phyloP scores from a whole-genome alignment of 2,329 filamentous ascomycete genomes.

The Tolypocladium sp. region DNA sequence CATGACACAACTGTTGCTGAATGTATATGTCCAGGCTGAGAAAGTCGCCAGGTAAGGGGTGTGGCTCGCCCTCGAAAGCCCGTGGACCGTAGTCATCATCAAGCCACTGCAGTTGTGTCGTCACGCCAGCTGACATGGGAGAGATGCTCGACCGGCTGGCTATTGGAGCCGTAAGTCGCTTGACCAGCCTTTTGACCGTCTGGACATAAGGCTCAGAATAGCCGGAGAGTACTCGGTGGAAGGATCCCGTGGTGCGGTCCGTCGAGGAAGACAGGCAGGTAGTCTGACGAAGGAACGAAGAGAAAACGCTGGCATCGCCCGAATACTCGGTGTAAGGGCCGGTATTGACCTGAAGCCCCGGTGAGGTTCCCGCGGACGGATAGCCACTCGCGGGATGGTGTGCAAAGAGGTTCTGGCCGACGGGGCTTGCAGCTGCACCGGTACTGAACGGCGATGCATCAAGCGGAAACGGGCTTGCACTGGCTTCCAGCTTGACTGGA shows the following conservation, averaged over 20 bases:
- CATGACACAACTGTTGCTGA: constrained; percentile 10
- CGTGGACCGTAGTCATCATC: constrained; percentile 17
- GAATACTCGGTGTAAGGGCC: background rate
- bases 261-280: constrained; percentile 30
- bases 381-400: background rate
- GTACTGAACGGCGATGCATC: background rate
- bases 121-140: constrained; percentile 9
- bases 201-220: constrained; percentile 23
- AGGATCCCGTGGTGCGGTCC: constrained; percentile 25
- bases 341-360: background rate
- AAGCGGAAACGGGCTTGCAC: constrained; percentile 2
- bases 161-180: constrained; percentile 25
- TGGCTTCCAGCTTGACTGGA: background rate
- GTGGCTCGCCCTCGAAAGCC: constrained; percentile 9
- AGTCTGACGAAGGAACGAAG: constrained; percentile 19
- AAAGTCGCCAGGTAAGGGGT: constrained; percentile 40
- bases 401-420: background rate
- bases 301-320: constrained; percentile 8
- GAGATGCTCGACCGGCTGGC: constrained; percentile 12
- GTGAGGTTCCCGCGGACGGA: background rate
- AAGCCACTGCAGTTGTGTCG: constrained; percentile 13
- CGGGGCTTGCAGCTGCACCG: background rate
- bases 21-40: constrained; percentile 22
- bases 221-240: constrained; percentile 21
- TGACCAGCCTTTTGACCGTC: constrained; percentile 28